Evolutionary conservation across 176 grass and related monocot genomes (phyloP), one percentile per base, ranked within the genome.

Genomic region (Elaeis guineensis): DNA sequence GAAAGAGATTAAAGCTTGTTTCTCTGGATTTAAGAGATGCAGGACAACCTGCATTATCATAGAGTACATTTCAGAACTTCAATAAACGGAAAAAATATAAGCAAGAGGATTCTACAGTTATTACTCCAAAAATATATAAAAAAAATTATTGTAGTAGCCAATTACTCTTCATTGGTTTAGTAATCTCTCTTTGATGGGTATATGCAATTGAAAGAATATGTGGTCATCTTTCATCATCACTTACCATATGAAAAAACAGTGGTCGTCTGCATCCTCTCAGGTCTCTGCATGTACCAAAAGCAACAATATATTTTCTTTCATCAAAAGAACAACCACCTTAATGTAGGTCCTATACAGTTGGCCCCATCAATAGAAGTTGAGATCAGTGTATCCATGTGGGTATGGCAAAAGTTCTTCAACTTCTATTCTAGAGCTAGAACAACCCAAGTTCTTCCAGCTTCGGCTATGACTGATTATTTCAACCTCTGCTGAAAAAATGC

Each of bases 401-500:
- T 85, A 82, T 60, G 78, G 66, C 48, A 82, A 67, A 24, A 88
- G 72, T 58, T 91, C 92, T 58, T 85, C 92, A 19, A 88, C 79
- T 29, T 89, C 92, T 29, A 85, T 71, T 16, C 83, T 58, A 28
- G 92, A 88, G 54, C 75, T 79, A 17, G 83, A 84, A 4, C 76
- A 84, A 66, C 78, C 56, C 17, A 80, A 69, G 69, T 74, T 87
- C 17, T 73, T 65, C 6, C 48, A 66, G 57, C 82, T 84, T 20
- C 83, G 78, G 59, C 77, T 72, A 48, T 74, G 83, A 63, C 62
- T 88, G 25, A 82, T 82, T 19, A 89, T 79, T 28, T 87, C 75
- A 51, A 95, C 90, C 75, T 95, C 90, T 1, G 83, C 83, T 4
- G 75, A 84, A 80, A 95, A 95, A 60, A 95, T 76, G 64, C 82